These are phyloP conservation scores for Pseudoneurospora amorphoporcata DNA, from an alignment of 495 filamentous ascomycete genomes.

Conservation along the genomic window DNA sequence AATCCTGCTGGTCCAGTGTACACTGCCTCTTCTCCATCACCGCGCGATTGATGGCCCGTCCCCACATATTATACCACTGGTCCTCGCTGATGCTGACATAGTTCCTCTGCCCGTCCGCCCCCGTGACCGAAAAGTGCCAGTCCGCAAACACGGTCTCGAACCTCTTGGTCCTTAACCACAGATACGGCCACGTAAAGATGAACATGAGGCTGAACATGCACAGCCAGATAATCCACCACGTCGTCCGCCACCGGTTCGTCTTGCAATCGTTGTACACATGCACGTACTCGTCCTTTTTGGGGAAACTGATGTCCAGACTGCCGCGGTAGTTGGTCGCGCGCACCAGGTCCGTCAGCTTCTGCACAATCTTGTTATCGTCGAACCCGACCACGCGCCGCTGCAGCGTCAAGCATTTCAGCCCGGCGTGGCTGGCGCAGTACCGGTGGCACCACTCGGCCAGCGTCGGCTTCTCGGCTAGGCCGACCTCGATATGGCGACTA, in stretches of 20 bases:
- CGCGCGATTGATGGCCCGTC: slow-evolving; percentile 28
- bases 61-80: slow-evolving; percentile 40
- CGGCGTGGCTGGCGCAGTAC: slow-evolving; percentile 39
- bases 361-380: slow-evolving; percentile 34
- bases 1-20: slow-evolving; percentile 30
- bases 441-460: slow-evolving; percentile 47
- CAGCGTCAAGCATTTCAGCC: slow-evolving; percentile 42
- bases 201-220: slow-evolving; percentile 52
- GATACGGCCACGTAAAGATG: slow-evolving; percentile 52
- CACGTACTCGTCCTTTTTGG: slow-evolving; percentile 35
- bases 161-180: slow-evolving; percentile 51
- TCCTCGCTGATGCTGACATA: slow-evolving; percentile 40
- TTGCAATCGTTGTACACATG: slow-evolving; percentile 45
- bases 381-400: slow-evolving; percentile 40
- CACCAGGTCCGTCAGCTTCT: slow-evolving; percentile 37
- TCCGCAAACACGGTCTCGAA: slow-evolving; percentile 47
- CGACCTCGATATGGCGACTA: slow-evolving; percentile 28
- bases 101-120: slow-evolving; percentile 17
- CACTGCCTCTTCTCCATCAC: slow-evolving; percentile 31
- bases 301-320: slow-evolving; percentile 39
- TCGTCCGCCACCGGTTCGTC: slow-evolving; percentile 48
- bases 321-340: slow-evolving; percentile 52
- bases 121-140: slow-evolving; percentile 38
- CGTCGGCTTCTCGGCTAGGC: slow-evolving; percentile 25
- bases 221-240: slow-evolving; percentile 44